These are phyloP conservation scores for Claviceps digitariae DNA, from an alignment of 2,329 filamentous ascomycete genomes.

Conservation along the genomic window DNA sequence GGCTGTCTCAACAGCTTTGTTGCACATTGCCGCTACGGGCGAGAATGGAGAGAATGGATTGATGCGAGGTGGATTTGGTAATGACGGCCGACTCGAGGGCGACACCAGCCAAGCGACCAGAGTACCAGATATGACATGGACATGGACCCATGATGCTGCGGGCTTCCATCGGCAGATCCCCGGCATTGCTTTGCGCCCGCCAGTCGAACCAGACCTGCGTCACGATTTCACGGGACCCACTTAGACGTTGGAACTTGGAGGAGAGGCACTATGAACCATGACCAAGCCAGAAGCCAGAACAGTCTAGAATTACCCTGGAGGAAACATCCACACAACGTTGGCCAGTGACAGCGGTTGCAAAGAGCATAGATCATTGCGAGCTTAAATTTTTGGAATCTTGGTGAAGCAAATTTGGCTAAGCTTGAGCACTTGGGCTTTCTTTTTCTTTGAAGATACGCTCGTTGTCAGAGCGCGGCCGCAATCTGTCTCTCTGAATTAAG, in stretches of 20 bases:
- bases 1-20: constrained; percentile 12
- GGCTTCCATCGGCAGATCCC: constrained; percentile 19
- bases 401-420: background rate
- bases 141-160: constrained; percentile 8
- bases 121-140: background rate
- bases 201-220: background rate
- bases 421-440: background rate
- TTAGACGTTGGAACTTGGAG: too few species aligned
- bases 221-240: background rate
- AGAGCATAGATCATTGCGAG: background rate
- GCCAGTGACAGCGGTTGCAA: background rate
- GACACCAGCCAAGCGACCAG: constrained; percentile 6
- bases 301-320: background rate
- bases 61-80: constrained; percentile 15
- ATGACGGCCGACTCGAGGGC: constrained; percentile 11
- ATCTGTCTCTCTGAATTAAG: background rate
- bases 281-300: too few species aligned
- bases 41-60: constrained; percentile 12
- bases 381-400: background rate
- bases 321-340: background rate
- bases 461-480: background rate
- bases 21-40: constrained; percentile 20
- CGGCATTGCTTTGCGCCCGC: constrained; percentile 6
- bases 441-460: too few species aligned
- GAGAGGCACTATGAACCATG: too few species aligned